These are phyloP conservation scores for Wickerhamomyces sp. DNA, from an alignment of 1,139 yeast genomes.

Conservation along the genomic window DNA sequence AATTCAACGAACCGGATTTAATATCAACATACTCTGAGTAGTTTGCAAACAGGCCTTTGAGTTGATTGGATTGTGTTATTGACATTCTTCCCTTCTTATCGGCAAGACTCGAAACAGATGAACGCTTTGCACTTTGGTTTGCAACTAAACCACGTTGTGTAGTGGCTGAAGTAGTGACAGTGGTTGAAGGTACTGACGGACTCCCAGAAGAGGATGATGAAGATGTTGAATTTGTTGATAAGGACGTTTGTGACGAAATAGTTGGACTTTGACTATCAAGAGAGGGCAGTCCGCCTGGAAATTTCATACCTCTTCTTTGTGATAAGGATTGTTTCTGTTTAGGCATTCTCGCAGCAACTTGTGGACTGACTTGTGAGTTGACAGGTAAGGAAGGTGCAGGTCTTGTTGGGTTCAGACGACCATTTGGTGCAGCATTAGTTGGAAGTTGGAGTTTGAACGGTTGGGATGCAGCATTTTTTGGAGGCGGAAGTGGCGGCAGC, in stretches of 20 bases:
- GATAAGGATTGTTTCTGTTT: constrained; percentile 44
- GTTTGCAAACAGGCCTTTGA: constrained; percentile 63
- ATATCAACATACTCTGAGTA: constrained; percentile 86
- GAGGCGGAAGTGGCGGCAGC: constrained; percentile 29
- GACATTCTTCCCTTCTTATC: constrained; percentile 20
- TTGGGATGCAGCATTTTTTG: neutral
- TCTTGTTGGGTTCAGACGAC: constrained; percentile 12
- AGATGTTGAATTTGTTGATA: neutral
- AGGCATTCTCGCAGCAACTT: constrained; percentile 25
- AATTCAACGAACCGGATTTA: constrained; percentile 84
- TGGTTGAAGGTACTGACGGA: neutral
- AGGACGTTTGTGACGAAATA: neutral
- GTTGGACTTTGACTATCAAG: neutral
- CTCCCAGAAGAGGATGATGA: neutral
- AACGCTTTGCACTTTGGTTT: neutral
- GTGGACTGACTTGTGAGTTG: constrained; percentile 22
- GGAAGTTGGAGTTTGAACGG: neutral
- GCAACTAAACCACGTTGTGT: neutral
- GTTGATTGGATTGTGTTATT: constrained; percentile 18
- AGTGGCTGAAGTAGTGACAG: neutral
- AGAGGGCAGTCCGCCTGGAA: constrained; percentile 22
- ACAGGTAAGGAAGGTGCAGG: constrained; percentile 18
- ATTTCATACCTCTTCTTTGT: constrained; percentile 44
- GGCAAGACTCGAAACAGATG: constrained; percentile 19
- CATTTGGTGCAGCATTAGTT: neutral